These are phyloP conservation scores for Mariannaea elegans DNA, from an alignment of 2,329 filamentous ascomycete genomes.

Conservation along the genomic window DNA sequence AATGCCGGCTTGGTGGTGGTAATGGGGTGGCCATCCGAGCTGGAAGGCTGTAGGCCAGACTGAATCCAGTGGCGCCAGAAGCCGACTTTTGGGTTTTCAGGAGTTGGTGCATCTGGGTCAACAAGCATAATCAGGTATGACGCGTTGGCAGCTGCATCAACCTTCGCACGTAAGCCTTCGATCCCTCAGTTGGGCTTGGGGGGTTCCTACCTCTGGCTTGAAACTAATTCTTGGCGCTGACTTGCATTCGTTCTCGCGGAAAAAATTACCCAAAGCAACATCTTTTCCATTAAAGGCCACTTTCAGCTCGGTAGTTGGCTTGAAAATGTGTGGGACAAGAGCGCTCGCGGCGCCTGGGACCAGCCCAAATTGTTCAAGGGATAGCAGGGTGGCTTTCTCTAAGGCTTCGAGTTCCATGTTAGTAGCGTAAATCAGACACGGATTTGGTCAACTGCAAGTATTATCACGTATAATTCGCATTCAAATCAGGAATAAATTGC, in stretches of 20 bases:
- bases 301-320: constrained; percentile 50
- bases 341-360: constrained; percentile 50
- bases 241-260: constrained; percentile 51
- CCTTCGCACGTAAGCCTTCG: accelerated
- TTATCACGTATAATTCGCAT: not conserved
- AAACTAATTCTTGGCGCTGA: constrained; percentile 49
- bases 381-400: not conserved
- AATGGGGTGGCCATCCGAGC: constrained; percentile 31
- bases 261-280: constrained; percentile 49
- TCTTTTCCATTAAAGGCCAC: constrained; percentile 48
- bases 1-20: constrained; percentile 45
- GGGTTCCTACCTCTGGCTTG: constrained; percentile 42
- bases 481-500: not conserved
- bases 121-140: constrained; percentile 59
- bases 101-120: constrained; percentile 64
- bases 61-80: constrained; percentile 66
- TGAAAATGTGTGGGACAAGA: constrained; percentile 54
- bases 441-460: too few species aligned
- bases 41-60: constrained; percentile 48
- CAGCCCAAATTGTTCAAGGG: constrained; percentile 46
- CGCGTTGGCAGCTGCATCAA: constrained; percentile 1
- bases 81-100: constrained; percentile 62
- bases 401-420: not conserved
- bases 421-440: not conserved
- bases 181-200: too few species aligned